Percentiles rank a stretch among this genome's conserved stretches.
phyloP scores from a whole-genome alignment of 2,329 filamentous ascomycete species.

The Leptographium lundbergii region DNA sequence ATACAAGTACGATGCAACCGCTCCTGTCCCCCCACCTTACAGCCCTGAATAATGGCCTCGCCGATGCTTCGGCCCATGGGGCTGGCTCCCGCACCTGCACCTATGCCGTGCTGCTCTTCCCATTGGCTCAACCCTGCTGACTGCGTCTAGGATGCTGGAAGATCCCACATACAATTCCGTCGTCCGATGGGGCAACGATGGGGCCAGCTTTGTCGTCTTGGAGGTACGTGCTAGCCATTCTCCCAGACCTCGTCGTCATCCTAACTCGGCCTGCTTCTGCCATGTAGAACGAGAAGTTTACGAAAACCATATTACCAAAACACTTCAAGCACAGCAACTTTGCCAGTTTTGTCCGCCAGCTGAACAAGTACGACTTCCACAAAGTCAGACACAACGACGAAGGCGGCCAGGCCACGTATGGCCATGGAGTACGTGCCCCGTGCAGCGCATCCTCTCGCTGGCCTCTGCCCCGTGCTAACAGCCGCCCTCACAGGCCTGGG shows the following conservation, averaged over 20 bases:
- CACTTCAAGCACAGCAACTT: conserved; percentile 99
- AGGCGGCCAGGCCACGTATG: conserved; percentile 68
- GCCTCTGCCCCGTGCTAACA: neutral
- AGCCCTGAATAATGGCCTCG: neutral
- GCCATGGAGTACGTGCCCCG: conserved; percentile 50
- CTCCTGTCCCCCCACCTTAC: conserved; percentile 3
- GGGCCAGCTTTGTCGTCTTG: conserved; percentile 91
- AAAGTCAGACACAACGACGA: conserved; percentile 92
- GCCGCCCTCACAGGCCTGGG: conserved; percentile 54
- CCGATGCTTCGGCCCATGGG: neutral
- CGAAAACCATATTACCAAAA: conserved; percentile 90
- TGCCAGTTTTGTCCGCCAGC: conserved; percentile 86
- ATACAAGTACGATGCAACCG: conserved; percentile 60
- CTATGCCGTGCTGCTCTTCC: neutral
- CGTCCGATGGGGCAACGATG: conserved; percentile 89
- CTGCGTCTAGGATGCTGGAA: conserved; percentile 69
- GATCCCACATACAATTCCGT: conserved; percentile 86
- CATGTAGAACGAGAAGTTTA: conserved; percentile 87
- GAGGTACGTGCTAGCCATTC: conserved; percentile 52
- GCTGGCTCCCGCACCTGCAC: neutral
- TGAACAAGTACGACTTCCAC: conserved; percentile 98
- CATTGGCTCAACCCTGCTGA: neutral
- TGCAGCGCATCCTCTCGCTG: conserved; percentile 8
- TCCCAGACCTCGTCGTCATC: neutral
- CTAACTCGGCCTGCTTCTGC: neutral